Base-by-base conservation (phyloP, 495 filamentous ascomycete genomes). In the Penicillium salamii region DNA sequence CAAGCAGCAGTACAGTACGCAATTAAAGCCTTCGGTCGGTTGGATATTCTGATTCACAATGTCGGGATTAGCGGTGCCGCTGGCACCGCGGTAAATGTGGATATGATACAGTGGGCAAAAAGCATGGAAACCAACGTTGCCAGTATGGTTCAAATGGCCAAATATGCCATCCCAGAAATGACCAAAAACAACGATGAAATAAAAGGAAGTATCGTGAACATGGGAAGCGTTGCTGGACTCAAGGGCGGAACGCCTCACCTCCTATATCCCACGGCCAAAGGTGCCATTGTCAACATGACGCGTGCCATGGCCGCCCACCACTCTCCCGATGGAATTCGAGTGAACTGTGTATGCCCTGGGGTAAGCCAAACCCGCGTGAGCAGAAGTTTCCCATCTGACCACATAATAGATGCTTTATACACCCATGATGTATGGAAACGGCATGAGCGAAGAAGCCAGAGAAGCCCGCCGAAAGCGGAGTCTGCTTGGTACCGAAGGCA, bases 181-280 rank as follows among this genome's bases (percentile, higher is more conserved):
- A 49, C 35, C 12, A 67, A 59, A 23, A 79, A 82, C 39, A 64
- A 69, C 1, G 67, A 63, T 12, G 53, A 61, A 21, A 47, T 54
- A 9, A 56, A 49, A 26, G 76, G 78, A 9, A 70, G 63, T 35
- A 78, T 84, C 45, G 71, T 85, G 42, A 83, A 84, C 53, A 78
- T 84, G 63, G 74, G 75, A 3, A 74, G 67, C 38, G 79, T 84
- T 12, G 78, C 79, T 3, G 80, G 82, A 0, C 42, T 81, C 34
- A 69, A 70, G 46, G 82, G 80, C 1, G 81, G 81, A 5, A 82
- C 78, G 15, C 81, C 79, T 3, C 70, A 78, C 65, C 49, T 85
- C 2, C 59, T 84, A 7, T 85, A 85, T 62, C 81, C 81, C 18
- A 84, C 80, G 13, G 75, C 68, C 42, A 84, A 85, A 52, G 82